Conservation (phyloP, 2,329 filamentous ascomycete species). For the Ceratocystis ficicola region DNA sequence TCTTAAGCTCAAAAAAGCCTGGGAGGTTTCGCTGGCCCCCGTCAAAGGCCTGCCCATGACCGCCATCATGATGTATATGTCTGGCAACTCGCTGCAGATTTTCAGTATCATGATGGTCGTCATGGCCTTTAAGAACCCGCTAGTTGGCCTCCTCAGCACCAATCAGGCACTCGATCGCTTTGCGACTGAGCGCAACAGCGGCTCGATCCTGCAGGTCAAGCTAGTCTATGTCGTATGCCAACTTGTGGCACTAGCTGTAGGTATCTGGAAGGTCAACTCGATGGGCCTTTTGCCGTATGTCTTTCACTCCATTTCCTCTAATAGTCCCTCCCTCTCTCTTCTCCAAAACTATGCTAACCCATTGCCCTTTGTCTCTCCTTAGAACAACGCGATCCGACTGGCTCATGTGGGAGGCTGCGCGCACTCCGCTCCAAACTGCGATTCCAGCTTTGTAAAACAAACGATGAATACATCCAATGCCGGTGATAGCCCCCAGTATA, state of each 20-base stretch:
- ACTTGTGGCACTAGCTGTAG: slow-evolving; percentile 66
- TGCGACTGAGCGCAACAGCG: slow-evolving; percentile 66
- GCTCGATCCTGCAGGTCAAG: slow-evolving; percentile 71
- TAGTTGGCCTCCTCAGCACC: slow-evolving; percentile 70
- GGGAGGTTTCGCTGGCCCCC: slow-evolving; percentile 89
- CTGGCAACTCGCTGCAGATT: slow-evolving; percentile 92
- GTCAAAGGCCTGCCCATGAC: slow-evolving; percentile 96
- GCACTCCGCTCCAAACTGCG: slow-evolving; percentile 54
- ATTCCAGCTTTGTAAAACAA: slow-evolving; percentile 41
- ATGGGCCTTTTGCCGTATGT: slow-evolving; percentile 88
- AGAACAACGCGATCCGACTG: slow-evolving; percentile 94
- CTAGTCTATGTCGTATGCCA: slow-evolving; percentile 80
- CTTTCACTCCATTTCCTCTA: slow-evolving; percentile 25
- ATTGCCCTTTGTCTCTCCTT: slow-evolving; percentile 13
- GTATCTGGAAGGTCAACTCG: slow-evolving; percentile 89
- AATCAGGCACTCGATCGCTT: slow-evolving; percentile 85
- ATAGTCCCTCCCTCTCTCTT: neutral
- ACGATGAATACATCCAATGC: neutral
- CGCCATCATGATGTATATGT: slow-evolving; percentile 99
- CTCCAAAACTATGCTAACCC: slow-evolving; percentile 16
- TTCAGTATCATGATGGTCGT: slow-evolving; percentile 99
- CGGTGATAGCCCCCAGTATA: too few species aligned
- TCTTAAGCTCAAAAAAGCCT: slow-evolving; percentile 95
- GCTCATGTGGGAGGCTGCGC: slow-evolving; percentile 83
- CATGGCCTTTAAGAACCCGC: slow-evolving; percentile 95